These are phyloP conservation scores for Saccharomycopsis synnaedendra DNA, from an alignment of 805 yeast genomes.

Conservation along the genomic window DNA sequence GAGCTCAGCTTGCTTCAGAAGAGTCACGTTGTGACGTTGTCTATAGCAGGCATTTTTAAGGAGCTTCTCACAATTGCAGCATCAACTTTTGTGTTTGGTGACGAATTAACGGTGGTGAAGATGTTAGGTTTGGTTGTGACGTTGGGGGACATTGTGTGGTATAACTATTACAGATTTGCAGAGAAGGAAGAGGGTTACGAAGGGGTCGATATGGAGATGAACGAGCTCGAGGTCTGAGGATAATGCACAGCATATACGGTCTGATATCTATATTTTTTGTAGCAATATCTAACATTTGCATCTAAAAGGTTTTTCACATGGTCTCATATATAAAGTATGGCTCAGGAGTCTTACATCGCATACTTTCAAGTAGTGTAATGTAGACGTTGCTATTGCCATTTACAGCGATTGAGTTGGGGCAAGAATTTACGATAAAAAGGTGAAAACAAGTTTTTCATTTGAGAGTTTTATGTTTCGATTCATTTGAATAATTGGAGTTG, in stretches of 20 bases:
- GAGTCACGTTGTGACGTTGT: slow-evolving; percentile 75
- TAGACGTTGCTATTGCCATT: too few species aligned
- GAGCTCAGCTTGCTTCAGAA: slow-evolving; percentile 77
- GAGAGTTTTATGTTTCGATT: too few species aligned
- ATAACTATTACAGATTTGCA: slow-evolving; percentile 54
- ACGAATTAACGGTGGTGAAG: slow-evolving; percentile 55
- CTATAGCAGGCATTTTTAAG: slow-evolving; percentile 88
- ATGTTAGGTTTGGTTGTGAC: slow-evolving; percentile 66
- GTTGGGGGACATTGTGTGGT: slow-evolving; percentile 68
- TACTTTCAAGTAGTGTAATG: too few species aligned
- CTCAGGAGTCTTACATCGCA: too few species aligned
- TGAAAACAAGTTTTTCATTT: too few species aligned
- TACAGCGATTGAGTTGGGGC: too few species aligned
- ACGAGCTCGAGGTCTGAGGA: neutral
- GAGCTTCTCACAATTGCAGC: slow-evolving; percentile 75
- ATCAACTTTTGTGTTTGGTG: slow-evolving; percentile 62
- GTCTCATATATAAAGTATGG: too few species aligned
- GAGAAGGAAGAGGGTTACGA: slow-evolving; percentile 17
- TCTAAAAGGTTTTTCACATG: too few species aligned
- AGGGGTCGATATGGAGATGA: neutral
- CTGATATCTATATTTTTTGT: neutral
- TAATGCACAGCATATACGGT: neutral
- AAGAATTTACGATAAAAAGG: too few species aligned
- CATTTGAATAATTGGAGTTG: too few species aligned
- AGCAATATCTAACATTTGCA: neutral